Percentiles rank a stretch among this genome's conserved stretches.
phyloP scores from a whole-genome alignment of 371 early-diverging fungal genomes.

The Syncephalastrum monosporum region DNA sequence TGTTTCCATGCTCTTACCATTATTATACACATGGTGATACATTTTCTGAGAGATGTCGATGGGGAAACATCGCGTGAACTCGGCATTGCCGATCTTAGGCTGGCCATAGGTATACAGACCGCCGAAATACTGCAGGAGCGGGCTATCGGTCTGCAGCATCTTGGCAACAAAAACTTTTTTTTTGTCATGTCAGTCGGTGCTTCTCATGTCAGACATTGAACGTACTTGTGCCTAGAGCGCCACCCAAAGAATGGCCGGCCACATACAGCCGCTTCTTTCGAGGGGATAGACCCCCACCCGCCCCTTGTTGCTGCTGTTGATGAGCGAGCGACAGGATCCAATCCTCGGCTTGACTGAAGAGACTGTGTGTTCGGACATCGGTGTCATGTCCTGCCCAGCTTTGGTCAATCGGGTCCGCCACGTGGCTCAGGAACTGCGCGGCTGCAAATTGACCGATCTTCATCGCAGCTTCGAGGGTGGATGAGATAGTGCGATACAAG shows the following conservation, averaged over 20 bases:
- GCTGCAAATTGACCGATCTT: conserved; percentile 31
- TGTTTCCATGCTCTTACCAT: conserved; percentile 27
- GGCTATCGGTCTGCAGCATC: conserved; percentile 57
- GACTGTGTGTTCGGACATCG: conserved; percentile 34
- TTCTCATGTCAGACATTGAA: background rate
- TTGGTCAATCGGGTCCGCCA: conserved; percentile 45
- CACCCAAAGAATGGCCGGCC: conserved; percentile 48
- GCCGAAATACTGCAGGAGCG: conserved; percentile 51
- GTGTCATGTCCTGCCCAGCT: conserved; percentile 39
- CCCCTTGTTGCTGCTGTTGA: conserved; percentile 6
- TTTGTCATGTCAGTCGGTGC: background rate
- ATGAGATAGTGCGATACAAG: conserved; percentile 33
- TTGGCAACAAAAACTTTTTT: conserved; percentile 54
- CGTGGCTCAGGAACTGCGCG: conserved; percentile 33
- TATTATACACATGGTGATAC: conserved; percentile 61
- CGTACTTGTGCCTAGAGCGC: conserved; percentile 46
- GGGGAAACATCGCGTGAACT: conserved; percentile 51
- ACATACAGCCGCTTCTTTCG: conserved; percentile 36
- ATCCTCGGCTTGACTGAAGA: conserved; percentile 42
- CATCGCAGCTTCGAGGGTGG: conserved; percentile 31
- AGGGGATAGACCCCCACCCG: background rate
- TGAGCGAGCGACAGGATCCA: conserved; percentile 31
- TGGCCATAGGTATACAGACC: conserved; percentile 61
- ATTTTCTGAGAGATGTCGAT: conserved; percentile 50
- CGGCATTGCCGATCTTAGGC: conserved; percentile 58